Evolutionary conservation across 2,329 filamentous ascomycete genomes (phyloP), one percentile per base, ranked within the genome.

Genomic region (Microascus cirrosus): DNA sequence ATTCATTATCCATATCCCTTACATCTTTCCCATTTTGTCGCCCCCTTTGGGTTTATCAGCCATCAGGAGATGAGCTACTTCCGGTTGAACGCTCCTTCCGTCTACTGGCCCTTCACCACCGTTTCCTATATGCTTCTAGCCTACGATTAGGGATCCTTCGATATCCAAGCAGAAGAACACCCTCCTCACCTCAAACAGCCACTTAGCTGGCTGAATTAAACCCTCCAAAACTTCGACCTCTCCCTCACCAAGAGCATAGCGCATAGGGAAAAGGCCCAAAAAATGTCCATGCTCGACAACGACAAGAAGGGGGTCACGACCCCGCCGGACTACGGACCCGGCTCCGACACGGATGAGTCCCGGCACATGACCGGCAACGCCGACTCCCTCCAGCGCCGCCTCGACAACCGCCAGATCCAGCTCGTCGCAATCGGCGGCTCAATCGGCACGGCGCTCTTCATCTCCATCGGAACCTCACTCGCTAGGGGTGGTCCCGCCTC

Each of bases 361-460:
- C 28, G 24, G 34, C 39, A 35, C 11, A 6, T n/a, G 18, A 22
- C 32, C 32, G 32, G 39, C 45, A 53, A 54, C 51, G 20, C 25
- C 15, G 56, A 54, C 56, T 25, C 56, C 52, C 75, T 89, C 63
- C 86, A 80, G 53, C 76, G 79, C 53, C 73, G 74, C 53, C 73
- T 82, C 52, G 73, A 74, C 62, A 81, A 81, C 65, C 73, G 79
- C 56, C 77, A 82, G 63, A 79, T 83, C 63, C 80, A 83, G 67
- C 72, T 83, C 39, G 81, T 83, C 59, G 80, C 79, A 62, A 77
- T 82, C 63, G 80, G 80, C 34, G 80, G 80, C 53, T 80, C 79
- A 57, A 81, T 83, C 61, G 78, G 78, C 57, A 81, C 78, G 2
- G 79, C 79, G 2, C 72, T 84, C 57, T 85, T 85, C 69, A 78